phyloP scores from a whole-genome alignment of 495 filamentous ascomycete genomes.

The Lepidopterella palustris region DNA sequence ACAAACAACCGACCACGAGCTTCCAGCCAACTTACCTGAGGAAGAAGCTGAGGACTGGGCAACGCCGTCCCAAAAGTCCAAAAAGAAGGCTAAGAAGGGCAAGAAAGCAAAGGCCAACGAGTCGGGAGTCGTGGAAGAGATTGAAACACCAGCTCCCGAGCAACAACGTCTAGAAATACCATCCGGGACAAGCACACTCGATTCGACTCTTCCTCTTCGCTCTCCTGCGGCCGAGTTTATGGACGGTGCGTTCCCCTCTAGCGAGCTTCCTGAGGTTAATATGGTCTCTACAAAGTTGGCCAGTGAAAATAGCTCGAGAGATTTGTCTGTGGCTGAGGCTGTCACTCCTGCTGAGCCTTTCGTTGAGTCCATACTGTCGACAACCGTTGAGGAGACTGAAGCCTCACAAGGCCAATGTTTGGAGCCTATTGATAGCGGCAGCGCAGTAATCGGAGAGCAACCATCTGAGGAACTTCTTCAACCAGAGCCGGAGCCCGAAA shows the following conservation, averaged over 20 bases:
- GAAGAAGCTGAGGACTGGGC: slow-evolving; percentile 1
- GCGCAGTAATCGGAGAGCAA: background rate
- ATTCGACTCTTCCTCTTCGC: background rate
- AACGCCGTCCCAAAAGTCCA: slow-evolving; percentile 7
- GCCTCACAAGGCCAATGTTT: background rate
- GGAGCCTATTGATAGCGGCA: background rate
- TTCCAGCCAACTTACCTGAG: background rate
- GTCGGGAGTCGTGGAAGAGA: slow-evolving; percentile 9
- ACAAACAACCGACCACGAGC: background rate
- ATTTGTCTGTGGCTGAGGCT: background rate
- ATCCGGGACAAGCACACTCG: background rate
- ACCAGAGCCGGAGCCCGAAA: background rate
- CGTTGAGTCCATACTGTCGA: background rate
- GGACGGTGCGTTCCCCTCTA: background rate
- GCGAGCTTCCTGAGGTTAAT: background rate
- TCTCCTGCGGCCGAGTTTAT: background rate
- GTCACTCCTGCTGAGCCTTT: no score
- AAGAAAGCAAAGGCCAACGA: slow-evolving; percentile 9
- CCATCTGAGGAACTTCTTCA: background rate
- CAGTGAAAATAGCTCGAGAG: background rate
- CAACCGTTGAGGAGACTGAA: background rate
- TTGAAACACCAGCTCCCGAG: background rate
- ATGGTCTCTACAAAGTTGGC: background rate
- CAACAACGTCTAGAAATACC: background rate
- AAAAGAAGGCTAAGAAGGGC: slow-evolving; percentile 14